Base-by-base conservation (phyloP, 73 alveolate genomes). In the Durusdinium trenchii region DNA sequence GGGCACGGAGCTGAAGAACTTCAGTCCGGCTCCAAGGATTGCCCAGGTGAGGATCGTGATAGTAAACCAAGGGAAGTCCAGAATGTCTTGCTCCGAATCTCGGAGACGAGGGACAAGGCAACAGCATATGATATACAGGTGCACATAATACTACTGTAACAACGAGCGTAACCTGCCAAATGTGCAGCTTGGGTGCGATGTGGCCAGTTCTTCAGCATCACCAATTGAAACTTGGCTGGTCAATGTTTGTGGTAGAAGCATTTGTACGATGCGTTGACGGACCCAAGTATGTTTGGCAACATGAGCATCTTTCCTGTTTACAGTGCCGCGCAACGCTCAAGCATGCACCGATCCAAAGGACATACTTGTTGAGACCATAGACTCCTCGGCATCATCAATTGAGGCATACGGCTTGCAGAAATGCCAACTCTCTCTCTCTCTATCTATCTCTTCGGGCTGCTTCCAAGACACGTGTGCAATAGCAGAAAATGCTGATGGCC, bases 311-410 rank as follows among this genome's bases (percentile, higher is more conserved):
- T n/a, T n/a, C n/a, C n/a, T n/a, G n/a, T n/a, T n/a, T n/a, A n/a
- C n/a, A n/a, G n/a, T n/a, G n/a, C n/a, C n/a, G 42, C 2, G n/a
- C 50, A 5, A 32, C 98, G 46, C 57, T 42, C 23, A 81, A 26
- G 98, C 98, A 91, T 6, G 82, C 76, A 60, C 98, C 98, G 46
- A 91, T 91, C 98, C 98, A 91, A 30, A 91, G 61, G 42, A 91
- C 90, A 57, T 91, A 91, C 98, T 91, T 91, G 79, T 91, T 91
- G 61, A 91, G 57, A 18, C 98, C 98, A 38, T 91, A 91, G n/a
- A 91, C 98, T 47, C 98, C 98, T 91, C 28, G 60, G 57, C n/a
- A 10, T 4, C 28, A 20, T 36, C 42, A 45, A 78, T 23, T 43
- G 14, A 23, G 51, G 51, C n/a, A 83, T 5, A 1, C 4, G 94